A percentile compares a stretch with the other conserved stretches of the same genome.
These are phyloP conservation scores for Solanum verrucosum DNA, from an alignment of 257 asterid genomes.

Conservation along the genomic window DNA sequence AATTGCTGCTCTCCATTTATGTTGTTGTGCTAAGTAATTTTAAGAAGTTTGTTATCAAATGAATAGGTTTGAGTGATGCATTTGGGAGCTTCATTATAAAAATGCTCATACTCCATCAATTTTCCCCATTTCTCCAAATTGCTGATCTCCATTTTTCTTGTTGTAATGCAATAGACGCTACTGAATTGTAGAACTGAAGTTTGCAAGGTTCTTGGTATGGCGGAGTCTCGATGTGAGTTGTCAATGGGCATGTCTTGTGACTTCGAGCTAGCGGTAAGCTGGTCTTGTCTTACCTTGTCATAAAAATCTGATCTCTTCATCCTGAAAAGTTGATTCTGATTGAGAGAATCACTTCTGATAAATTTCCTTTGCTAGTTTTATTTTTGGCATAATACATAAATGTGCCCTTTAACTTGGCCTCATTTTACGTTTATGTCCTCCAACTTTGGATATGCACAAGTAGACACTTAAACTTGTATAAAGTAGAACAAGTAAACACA, in stretches of 20 bases:
- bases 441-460: too few relatives aligned
- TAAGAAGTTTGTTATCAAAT: background rate
- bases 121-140: background rate
- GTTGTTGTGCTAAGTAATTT: background rate
- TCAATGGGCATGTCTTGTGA: conserved; percentile 98
- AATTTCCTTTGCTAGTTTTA: background rate
- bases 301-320: background rate
- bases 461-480: too few relatives aligned
- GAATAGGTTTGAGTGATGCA: background rate
- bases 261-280: conserved; percentile 75
- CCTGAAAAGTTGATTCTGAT: background rate
- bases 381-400: too few relatives aligned
- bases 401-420: too few relatives aligned
- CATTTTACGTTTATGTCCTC: too few relatives aligned
- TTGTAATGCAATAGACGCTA: conserved; percentile 34
- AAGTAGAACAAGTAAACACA: too few relatives aligned
- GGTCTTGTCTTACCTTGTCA: background rate
- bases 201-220: conserved; percentile 60
- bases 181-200: conserved; percentile 65
- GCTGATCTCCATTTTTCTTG: background rate
- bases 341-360: background rate
- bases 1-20: background rate
- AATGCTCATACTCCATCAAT: background rate
- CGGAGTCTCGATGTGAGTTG: conserved; percentile 56
- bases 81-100: background rate